Evolutionary conservation across 164 flowering plant species (phyloP), one percentile per base, ranked within the genome.

Genomic region (Aristolochia contorta): DNA sequence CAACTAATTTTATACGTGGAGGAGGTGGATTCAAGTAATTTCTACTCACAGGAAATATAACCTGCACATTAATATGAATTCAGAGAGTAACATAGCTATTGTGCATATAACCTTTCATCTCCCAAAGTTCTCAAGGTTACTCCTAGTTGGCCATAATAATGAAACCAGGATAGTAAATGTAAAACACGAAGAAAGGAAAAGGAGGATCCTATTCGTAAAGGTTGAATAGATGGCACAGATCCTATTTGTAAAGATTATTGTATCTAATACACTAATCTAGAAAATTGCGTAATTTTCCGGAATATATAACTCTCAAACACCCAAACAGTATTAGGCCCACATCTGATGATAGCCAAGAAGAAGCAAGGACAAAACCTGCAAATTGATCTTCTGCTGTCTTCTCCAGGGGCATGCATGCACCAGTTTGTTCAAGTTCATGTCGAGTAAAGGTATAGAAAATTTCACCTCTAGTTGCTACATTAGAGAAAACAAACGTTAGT

Each of bases 381-480:
- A 75, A 75, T 74, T 77, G 69, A 92, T 84, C 77, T 82, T 89
- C 66, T 86, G 97, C 53, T 66, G 84, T 51, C 73, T 76, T 67
- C 59, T 71, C 86, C 86, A 82, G 20, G 78, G 62, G 72, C 78
- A 82, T n/a, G 77, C 79, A 63, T 64, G 64, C 61, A 92, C 89
- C 81, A 92, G 74, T 66, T 87, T 84, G 67, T 89, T 85, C 61
- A 92, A 75, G 71, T 83, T 75, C 74, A 83, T 77, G 55, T 82
- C 93, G 72, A 83, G 66, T 54, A 91, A 73, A 64, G 96, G 90
- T 45, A 92, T 83, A 45, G 89, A 78, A 71, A 92, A 86, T 66
- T 77, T 92, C 51, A 92, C 98, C 80, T 92, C 96, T 74, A 82
- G 90, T n/a, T 83, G 73, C 93, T 91, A 83, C 80, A 65, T 76